Percentiles rank a stretch among this genome's conserved stretches.
These are phyloP conservation scores for Trichoderma gracile DNA, from an alignment of 2,329 filamentous ascomycete species.

Conservation along the genomic window DNA sequence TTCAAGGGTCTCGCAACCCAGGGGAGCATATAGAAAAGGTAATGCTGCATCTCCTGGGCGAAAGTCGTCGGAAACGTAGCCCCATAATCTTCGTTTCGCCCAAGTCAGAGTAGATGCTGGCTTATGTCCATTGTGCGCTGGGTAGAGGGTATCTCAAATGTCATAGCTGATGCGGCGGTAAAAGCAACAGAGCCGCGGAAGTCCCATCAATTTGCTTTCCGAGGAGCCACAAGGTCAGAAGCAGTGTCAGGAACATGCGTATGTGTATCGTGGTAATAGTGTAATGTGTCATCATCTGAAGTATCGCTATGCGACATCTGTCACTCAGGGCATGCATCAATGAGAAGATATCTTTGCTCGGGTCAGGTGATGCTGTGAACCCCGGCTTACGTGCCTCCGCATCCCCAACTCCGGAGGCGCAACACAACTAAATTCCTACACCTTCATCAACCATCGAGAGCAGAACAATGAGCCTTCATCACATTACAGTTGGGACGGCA, in stretches of 20 bases:
- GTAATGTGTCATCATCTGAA: too few species aligned
- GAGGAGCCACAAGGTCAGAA: neutral
- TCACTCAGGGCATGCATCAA: too few species aligned
- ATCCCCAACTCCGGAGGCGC: too few species aligned
- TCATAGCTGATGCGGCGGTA: neutral
- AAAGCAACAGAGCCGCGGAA: neutral
- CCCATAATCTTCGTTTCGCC: neutral
- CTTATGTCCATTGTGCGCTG: neutral
- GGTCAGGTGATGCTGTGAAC: too few species aligned
- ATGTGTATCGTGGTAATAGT: too few species aligned
- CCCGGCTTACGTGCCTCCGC: too few species aligned
- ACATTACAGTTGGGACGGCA: neutral
- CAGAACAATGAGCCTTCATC: neutral
- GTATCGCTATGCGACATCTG: too few species aligned
- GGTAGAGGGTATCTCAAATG: neutral
- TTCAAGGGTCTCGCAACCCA: neutral
- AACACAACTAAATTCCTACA: too few species aligned
- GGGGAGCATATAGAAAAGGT: too few species aligned
- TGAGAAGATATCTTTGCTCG: too few species aligned
- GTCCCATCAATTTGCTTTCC: neutral
- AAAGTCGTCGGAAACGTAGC: neutral
- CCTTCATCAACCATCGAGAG: neutral
- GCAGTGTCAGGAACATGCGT: too few species aligned
- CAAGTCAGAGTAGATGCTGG: neutral
- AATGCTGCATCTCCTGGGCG: neutral